Evolutionary conservation across 495 filamentous ascomycete species (phyloP).

Genomic region (Tuber aestivum): DNA sequence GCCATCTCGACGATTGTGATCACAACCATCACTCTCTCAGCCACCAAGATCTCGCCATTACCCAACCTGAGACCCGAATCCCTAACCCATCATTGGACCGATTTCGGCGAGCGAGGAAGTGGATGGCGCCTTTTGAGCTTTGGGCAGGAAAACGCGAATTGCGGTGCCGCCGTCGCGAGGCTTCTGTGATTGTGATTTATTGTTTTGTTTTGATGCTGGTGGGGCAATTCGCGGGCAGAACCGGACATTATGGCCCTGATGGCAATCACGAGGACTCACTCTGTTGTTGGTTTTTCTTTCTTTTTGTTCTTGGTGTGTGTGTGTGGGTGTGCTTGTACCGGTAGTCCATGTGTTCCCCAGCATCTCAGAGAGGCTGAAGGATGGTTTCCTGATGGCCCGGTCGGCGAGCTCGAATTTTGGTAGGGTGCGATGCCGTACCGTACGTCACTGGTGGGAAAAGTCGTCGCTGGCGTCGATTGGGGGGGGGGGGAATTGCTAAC

Average conservation of each 20-base stretch:
- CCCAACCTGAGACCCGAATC: not conserved
- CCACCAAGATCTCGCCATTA: not conserved
- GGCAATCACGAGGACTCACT: slow-evolving; percentile 1
- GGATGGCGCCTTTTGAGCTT: not conserved
- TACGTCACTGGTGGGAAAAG: too few relatives aligned
- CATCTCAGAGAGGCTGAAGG: not conserved
- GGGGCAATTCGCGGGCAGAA: not conserved
- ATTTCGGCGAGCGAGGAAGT: not conserved
- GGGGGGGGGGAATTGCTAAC: not conserved
- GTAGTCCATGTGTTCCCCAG: not conserved
- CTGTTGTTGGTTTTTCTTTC: not conserved
- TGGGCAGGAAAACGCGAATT: slow-evolving; percentile 1
- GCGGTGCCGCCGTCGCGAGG: too few relatives aligned
- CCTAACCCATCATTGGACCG: not conserved
- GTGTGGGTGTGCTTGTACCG: too few relatives aligned
- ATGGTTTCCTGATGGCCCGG: not conserved
- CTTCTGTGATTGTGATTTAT: too few relatives aligned
- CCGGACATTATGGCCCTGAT: not conserved
- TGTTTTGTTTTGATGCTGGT: not conserved
- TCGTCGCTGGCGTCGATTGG: not conserved
- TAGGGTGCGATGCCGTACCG: not conserved
- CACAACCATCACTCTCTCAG: not conserved
- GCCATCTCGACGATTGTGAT: not conserved
- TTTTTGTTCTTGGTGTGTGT: too few relatives aligned
- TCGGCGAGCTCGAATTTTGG: not conserved